phyloP scores from a whole-genome alignment of 768 basidiomycete genomes.

The Omphalotus guepiniiformis region DNA sequence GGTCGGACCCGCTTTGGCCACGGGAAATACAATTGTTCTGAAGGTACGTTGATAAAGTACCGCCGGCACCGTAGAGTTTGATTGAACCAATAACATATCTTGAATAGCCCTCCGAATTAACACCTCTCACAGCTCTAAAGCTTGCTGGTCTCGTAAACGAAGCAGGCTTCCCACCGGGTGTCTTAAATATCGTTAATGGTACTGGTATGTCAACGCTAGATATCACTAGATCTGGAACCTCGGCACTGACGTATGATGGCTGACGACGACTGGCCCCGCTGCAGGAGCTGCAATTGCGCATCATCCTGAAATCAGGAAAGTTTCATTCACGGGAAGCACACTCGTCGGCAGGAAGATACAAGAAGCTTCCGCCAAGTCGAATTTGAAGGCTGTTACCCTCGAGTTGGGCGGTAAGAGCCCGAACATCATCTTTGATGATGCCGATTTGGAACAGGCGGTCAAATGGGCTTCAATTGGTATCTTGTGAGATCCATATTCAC shows the following conservation, averaged over 20 bases:
- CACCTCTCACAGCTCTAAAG: conserved; percentile 52
- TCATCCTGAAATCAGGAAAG: conserved; percentile 55
- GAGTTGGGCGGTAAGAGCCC: conserved; percentile 74
- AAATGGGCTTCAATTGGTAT: conserved; percentile 57
- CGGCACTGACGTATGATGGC: too few species aligned
- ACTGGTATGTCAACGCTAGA: conserved; percentile 8
- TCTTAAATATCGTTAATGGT: conserved; percentile 10
- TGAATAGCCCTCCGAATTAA: conserved; percentile 56
- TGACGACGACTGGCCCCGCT: conserved; percentile 28
- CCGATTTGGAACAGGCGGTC: conserved; percentile 54
- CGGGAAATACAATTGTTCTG: conserved; percentile 56
- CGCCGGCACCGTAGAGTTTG: too few species aligned
- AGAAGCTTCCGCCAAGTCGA: conserved; percentile 60
- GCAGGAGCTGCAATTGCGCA: conserved; percentile 55
- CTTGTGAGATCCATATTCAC: conserved; percentile 35
- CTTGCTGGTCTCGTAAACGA: conserved; percentile 42
- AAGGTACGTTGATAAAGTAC: conserved; percentile 17
- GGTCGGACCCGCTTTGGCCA: conserved; percentile 59
- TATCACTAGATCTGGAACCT: neutral
- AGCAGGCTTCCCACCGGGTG: conserved; percentile 58
- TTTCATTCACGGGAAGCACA: conserved; percentile 73
- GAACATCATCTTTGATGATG: conserved; percentile 58
- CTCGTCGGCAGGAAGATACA: conserved; percentile 60
- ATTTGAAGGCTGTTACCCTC: conserved; percentile 67
- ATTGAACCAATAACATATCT: neutral